A percentile compares a stretch with the other conserved stretches of the same genome.
phyloP scores from a whole-genome alignment of 805 yeast species.

The Isabelozyma gotoi region DNA sequence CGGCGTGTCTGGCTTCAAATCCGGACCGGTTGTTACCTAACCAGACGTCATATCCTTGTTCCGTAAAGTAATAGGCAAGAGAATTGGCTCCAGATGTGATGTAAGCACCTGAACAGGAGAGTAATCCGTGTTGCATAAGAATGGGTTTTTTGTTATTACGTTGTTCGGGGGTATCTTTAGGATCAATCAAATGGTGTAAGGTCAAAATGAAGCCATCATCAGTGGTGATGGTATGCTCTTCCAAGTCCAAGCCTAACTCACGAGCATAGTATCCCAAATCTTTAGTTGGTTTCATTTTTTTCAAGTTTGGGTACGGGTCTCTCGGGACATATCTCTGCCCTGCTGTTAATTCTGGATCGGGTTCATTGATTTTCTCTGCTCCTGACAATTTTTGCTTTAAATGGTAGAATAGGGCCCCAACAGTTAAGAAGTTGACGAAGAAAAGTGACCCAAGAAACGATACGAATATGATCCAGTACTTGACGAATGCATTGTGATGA shows the following conservation, averaged over 20 bases:
- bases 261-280: slow-evolving; percentile 69
- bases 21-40: slow-evolving; percentile 90
- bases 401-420: slow-evolving; percentile 32
- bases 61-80: slow-evolving; percentile 56
- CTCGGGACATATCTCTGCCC: slow-evolving; percentile 27
- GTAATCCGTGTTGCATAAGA: slow-evolving; percentile 77
- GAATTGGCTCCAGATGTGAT: slow-evolving; percentile 82
- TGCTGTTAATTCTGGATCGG: slow-evolving; percentile 15
- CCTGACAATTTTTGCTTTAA: slow-evolving; percentile 26
- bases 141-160: slow-evolving; percentile 55
- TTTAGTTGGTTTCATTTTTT: slow-evolving; percentile 28
- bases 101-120: slow-evolving; percentile 85
- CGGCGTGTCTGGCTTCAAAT: slow-evolving; percentile 64
- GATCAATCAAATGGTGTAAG: slow-evolving; percentile 61
- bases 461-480: slow-evolving; percentile 17
- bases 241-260: slow-evolving; percentile 58
- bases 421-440: slow-evolving; percentile 23
- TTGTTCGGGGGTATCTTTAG: slow-evolving; percentile 30
- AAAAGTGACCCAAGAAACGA: slow-evolving; percentile 28
- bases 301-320: slow-evolving; percentile 34
- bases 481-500: slow-evolving; percentile 18
- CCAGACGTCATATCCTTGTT: slow-evolving; percentile 82
- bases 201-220: slow-evolving; percentile 77
- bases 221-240: slow-evolving; percentile 62
- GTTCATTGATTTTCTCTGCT: slow-evolving; percentile 25